Conservation (phyloP, 306 rosid genomes). For the Rubus parviflorus region DNA sequence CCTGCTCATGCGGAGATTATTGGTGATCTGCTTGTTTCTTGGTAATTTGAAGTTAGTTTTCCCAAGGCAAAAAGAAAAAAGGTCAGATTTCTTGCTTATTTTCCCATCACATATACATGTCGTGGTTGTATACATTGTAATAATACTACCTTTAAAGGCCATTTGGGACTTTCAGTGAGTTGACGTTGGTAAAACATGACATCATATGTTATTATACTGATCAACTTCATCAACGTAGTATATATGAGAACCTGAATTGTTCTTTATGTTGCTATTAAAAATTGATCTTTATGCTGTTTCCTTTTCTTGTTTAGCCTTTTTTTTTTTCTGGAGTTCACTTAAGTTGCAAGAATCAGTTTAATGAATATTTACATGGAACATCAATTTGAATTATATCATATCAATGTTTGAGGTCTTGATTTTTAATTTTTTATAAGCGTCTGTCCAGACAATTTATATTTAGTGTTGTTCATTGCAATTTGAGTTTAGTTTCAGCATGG, state of each 20-base stretch:
- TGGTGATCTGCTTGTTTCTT: slow-evolving; percentile 42
- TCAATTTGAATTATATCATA: neutral
- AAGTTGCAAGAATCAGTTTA: neutral
- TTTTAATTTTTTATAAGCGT: neutral
- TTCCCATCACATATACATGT: neutral
- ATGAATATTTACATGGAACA: neutral
- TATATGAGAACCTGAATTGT: neutral
- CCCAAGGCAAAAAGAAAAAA: neutral
- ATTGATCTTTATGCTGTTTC: neutral
- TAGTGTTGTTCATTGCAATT: neutral
- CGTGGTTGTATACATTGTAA: neutral
- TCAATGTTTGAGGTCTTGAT: neutral
- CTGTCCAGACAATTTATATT: neutral
- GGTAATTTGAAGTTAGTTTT: neutral
- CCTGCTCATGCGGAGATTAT: slow-evolving; percentile 75
- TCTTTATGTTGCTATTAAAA: neutral
- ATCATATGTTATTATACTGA: neutral
- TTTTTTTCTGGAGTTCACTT: neutral
- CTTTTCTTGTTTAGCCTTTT: neutral
- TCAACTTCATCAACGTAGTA: neutral
- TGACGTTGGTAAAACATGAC: neutral
- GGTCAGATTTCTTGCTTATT: neutral
- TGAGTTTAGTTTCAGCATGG: neutral
- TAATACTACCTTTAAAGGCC: neutral
- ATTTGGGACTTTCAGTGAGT: neutral